These are phyloP conservation scores for Fraxinus angustifolia DNA, from an alignment of 305 asterid genomes.

Conservation along the genomic window DNA sequence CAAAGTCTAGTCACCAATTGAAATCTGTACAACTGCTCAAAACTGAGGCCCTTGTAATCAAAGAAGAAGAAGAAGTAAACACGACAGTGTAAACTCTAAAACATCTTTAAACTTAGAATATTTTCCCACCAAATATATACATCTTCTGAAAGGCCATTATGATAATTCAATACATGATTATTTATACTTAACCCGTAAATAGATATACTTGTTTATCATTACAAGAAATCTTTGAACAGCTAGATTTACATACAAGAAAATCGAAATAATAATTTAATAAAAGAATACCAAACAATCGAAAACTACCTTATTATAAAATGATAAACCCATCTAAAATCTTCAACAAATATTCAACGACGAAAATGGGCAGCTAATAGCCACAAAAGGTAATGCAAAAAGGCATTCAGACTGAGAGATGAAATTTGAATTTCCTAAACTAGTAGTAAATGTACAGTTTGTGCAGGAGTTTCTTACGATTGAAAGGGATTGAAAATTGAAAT, in stretches of 20 bases:
- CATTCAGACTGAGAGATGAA: slow-evolving; percentile 15
- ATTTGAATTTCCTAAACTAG: background rate
- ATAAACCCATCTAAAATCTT: background rate
- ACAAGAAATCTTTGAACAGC: background rate
- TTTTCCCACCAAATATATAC: background rate
- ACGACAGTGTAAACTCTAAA: background rate
- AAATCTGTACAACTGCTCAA: slow-evolving; percentile 2
- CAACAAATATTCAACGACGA: background rate
- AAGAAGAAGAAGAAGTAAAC: background rate
- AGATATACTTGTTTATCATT: background rate
- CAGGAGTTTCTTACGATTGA: slow-evolving; percentile 18
- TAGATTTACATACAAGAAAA: background rate
- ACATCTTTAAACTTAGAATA: background rate
- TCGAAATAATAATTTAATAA: slow-evolving; percentile 6
- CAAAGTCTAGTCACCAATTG: background rate
- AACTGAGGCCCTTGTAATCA: slow-evolving; percentile 9
- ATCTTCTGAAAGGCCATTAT: background rate
- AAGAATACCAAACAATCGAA: background rate
- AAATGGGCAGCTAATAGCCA: background rate
- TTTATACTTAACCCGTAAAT: background rate
- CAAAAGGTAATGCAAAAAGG: background rate
- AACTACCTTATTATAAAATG: background rate
- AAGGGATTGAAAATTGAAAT: slow-evolving; percentile 20
- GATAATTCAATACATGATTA: background rate
- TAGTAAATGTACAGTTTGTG: background rate